Conservation (phyloP, 176 grass and related monocot species). For the Triticum turgidum region DNA sequence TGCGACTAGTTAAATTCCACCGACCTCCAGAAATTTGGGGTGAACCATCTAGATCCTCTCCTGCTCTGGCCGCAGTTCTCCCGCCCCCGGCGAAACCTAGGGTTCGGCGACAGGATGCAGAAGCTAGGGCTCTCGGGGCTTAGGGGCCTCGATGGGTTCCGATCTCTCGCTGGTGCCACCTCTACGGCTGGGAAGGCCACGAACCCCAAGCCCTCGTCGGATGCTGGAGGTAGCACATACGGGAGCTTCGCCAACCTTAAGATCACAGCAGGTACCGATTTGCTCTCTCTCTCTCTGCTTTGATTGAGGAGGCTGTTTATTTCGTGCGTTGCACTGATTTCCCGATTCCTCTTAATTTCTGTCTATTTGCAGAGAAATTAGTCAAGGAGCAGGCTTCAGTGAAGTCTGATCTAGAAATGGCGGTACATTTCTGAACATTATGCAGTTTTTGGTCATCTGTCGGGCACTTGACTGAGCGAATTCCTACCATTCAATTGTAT, state of each 20-base stretch:
- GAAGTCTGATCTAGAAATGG: constrained; percentile 91
- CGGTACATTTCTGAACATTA: constrained; percentile 56
- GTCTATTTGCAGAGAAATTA: constrained; percentile 72
- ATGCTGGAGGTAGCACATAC: constrained; percentile 66
- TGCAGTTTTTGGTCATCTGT: neutral
- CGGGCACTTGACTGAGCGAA: constrained; percentile 15
- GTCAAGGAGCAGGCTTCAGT: constrained; percentile 88
- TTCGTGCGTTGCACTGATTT: constrained; percentile 37
- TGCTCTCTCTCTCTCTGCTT: neutral
- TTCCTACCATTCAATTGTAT: neutral
- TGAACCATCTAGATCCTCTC: neutral
- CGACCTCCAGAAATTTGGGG: constrained; percentile 5
- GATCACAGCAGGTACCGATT: constrained; percentile 73
- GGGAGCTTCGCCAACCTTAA: constrained; percentile 92
- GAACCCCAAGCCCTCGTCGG: constrained; percentile 56
- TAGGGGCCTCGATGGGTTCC: constrained; percentile 64
- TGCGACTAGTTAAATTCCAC: neutral
- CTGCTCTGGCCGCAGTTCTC: neutral
- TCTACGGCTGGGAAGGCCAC: constrained; percentile 40
- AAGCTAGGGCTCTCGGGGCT: constrained; percentile 56
- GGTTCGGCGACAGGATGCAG: constrained; percentile 53
- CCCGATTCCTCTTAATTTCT: constrained; percentile 18
- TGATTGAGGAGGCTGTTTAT: neutral
- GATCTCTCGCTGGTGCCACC: constrained; percentile 56
- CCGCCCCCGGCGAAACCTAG: constrained; percentile 14